Base-by-base conservation (phyloP, 768 basidiomycete genomes). In the Suillus decipiens region DNA sequence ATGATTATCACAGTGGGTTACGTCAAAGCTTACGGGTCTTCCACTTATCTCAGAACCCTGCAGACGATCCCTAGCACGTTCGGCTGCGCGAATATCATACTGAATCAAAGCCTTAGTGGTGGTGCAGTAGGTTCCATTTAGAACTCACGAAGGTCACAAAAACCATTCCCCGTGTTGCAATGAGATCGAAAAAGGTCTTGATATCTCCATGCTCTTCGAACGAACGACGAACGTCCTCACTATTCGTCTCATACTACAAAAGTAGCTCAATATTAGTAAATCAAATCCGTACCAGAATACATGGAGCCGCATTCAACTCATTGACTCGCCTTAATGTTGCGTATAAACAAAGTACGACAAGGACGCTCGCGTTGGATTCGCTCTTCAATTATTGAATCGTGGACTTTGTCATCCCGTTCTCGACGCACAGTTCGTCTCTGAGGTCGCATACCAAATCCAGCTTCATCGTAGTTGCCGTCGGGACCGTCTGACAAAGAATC, bases 121-220 rank as follows among this genome's bases (percentile, higher is more conserved):
- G 28, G n/a, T 28, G 9, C 19, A 42, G 58, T 22, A 60, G 11
- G 41, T 62, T 51, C 61, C 9, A 42, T 28, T 42, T 51, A 56
- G 28, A 28, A 86, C 96, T 85, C 79, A 99, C 97, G 75, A 93
- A 99, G 55, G 96, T 99, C 51, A 99, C 91, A 75, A 99, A 99
- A 15, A 98, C 91, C 93, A 99, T 97, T n/a, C 97, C 97, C 64
- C 97, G 84, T 12, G 92, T 96, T 56, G 87, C 85, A 66, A 99
- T 92, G 22, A 99, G 81, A 77, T 99, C 97, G 76, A 98, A 99
- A 75, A 96, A 98, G 1, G 93, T 95, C 78, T 95, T 95, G 80
- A 99, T 93, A 71, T 95, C 93, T 66, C 97, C 97, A 71, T 94
- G 92, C 63, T 91, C 89, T 78, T 94, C 93, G 76, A 99, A 99